Evolutionary conservation across 805 yeast species (phyloP).

Genomic region (Candida nitratophila): DNA sequence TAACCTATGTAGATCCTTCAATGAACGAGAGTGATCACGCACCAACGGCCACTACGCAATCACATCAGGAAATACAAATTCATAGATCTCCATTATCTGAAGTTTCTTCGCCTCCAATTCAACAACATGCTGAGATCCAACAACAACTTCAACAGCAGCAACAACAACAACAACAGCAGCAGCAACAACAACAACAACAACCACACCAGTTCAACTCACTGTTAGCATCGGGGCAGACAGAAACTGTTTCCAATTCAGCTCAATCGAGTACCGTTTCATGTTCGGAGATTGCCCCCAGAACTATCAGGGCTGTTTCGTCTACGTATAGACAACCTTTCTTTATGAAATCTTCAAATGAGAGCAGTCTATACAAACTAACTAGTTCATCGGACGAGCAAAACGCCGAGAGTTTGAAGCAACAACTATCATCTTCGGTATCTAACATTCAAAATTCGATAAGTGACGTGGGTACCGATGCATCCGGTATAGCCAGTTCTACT

Average conservation of each 20-base stretch:
- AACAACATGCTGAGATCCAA: background rate
- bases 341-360: background rate
- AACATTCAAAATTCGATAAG: no score
- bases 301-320: slow-evolving; percentile 3
- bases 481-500: background rate
- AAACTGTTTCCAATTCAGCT: background rate
- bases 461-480: no score
- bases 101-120: background rate
- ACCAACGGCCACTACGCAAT: no score
- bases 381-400: background rate
- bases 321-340: background rate
- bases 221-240: background rate
- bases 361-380: no score
- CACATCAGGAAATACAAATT: background rate
- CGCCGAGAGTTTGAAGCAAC: no score
- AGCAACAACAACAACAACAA: background rate
- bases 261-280: slow-evolving; percentile 14
- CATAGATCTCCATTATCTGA: background rate
- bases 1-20: background rate
- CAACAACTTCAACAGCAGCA: background rate
- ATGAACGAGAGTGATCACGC: no score
- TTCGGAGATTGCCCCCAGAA: slow-evolving; percentile 18
- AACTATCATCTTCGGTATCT: background rate
- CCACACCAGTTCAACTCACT: background rate
- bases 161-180: background rate